Base-by-base conservation (phyloP, 148 eudicot genomes). In the Amaranthus palmeri region DNA sequence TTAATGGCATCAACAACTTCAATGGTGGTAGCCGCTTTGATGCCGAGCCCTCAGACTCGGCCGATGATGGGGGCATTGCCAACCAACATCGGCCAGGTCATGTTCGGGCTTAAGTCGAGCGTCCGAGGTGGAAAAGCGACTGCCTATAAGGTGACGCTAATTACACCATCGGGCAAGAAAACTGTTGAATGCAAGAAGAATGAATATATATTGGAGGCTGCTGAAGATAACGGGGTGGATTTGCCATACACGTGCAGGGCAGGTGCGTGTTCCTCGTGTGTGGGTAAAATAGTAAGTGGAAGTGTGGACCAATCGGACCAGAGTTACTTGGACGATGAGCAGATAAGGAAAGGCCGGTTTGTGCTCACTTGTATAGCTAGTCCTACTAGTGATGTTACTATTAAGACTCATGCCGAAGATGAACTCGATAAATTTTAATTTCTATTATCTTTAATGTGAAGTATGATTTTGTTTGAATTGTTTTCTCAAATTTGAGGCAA, bases 361-460 rank as follows among this genome's bases (percentile, higher is more conserved):
- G 97, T 92, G 2, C 90, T 92, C 53, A 92, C 96, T 8, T 92
- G 97, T 76, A 86, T 81, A 1, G 95, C 97, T 59, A 86, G 81
- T 53, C 89, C 96, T 8, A 18, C 66, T 4, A 62, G 76, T 17
- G 89, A 86, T 69, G 76, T 86, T 53, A 78, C 78, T 44, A 86
- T 92, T 79, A 83, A 85, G 77, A 89, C 97, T n/a, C 97, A 89
- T 89, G 88, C 83, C 84, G 97, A 92, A 66, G 96, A 81, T 55
- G 91, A 76, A 14, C 86, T 89, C 50, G 56, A 76, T 64, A n/a
- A n/a, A n/a, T n/a, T n/a, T n/a, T n/a, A n/a, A n/a, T n/a, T n/a
- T n/a, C n/a, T n/a, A n/a, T n/a, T n/a, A n/a, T n/a, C n/a, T n/a
- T n/a, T n/a, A n/a, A n/a, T n/a, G n/a, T n/a, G n/a, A n/a, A n/a